Evolutionary conservation across 495 filamentous ascomycete genomes (phyloP), one percentile per base, ranked within the genome.

Genomic region (Penicillium coprophilum): DNA sequence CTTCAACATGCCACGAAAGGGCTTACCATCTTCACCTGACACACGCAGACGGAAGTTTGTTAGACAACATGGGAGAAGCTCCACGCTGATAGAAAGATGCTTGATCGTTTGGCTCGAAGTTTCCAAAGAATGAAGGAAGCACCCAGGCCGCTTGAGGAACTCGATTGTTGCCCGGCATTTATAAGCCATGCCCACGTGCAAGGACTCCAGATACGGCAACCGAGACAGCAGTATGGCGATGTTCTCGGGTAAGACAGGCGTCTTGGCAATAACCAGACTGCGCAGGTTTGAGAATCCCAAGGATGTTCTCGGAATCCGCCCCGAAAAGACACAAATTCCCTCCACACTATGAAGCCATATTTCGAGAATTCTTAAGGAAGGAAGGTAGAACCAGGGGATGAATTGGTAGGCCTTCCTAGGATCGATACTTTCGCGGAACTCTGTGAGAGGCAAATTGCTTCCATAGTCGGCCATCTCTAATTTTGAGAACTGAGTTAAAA

Each of bases 391-490:
- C 41, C 57, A 54, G 21, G 49, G 53, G 12, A 52, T 5, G 34
- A 52, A 53, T 23, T 50, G 57, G 7, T 17, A 12, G 24, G 15
- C 8, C 1, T 28, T 31, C 6, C 6, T 12, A 10, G 34, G 11
- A 2, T 23, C 8, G 17, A n/a, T 0, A 12, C 4, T 47, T 11
- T 45, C 21, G 6, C 27, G 9, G 15, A 19, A 31, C 4, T 27
- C 23, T 3, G 24, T 21, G 23, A 39, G 17, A 36, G 24, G 48
- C 11, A 50, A 19, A 24, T 62, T 58, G 19, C 23, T 30, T 15
- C 50, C 59, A 20, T 62, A 62, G n/a, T 62, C 50, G 1, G 52
- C 59, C 19, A 23, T 19, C 9, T 36, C 19, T 9, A 62, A 46
- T 21, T 46, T 24, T 5, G 39, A 5, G 24, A 58, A 58, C 0